A percentile compares a stretch with the other conserved stretches of the same genome.
phyloP scores from a whole-genome alignment of 805 yeast genomes.

The Clavispora santaluciae region DNA sequence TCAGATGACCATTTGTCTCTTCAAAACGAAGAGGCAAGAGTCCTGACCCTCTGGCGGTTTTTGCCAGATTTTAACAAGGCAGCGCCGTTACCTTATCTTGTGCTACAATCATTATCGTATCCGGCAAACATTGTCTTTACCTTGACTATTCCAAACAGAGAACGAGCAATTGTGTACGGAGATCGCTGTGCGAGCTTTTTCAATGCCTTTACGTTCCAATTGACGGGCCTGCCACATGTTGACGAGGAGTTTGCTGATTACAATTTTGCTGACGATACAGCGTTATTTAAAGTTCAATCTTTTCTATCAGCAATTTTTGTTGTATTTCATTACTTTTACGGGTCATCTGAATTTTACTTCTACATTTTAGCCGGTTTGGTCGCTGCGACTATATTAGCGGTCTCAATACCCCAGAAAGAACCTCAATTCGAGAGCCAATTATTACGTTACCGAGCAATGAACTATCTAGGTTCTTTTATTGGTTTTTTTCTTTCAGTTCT shows the following conservation, averaged over 20 bases:
- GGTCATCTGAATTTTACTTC: conserved; percentile 1
- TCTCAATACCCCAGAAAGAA: background rate
- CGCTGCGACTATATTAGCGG: background rate
- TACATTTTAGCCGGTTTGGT: background rate
- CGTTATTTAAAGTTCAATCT: conserved; percentile 8
- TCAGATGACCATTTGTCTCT: background rate
- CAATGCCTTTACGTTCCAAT: conserved; percentile 12
- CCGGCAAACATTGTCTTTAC: conserved; percentile 11
- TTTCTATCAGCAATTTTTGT: conserved; percentile 5
- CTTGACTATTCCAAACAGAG: conserved; percentile 15
- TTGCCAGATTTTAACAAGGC: conserved; percentile 5
- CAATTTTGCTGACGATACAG: conserved; percentile 6
- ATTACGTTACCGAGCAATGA: conserved; percentile 9
- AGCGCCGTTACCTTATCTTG: conserved; percentile 1
- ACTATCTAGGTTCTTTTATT: conserved; percentile 29
- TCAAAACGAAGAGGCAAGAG: background rate
- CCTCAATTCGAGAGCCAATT: conserved; percentile 6
- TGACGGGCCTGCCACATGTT: conserved; percentile 1
- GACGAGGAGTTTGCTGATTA: conserved; percentile 1
- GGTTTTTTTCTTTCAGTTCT: conserved; percentile 68
- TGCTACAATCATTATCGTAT: conserved; percentile 3
- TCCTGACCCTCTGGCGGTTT: background rate
- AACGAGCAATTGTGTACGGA: conserved; percentile 10
- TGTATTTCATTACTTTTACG: conserved; percentile 2
- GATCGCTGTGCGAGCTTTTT: conserved; percentile 2